Evolutionary conservation across 768 basidiomycete genomes (phyloP).

Genomic region (Mycena latifolia): DNA sequence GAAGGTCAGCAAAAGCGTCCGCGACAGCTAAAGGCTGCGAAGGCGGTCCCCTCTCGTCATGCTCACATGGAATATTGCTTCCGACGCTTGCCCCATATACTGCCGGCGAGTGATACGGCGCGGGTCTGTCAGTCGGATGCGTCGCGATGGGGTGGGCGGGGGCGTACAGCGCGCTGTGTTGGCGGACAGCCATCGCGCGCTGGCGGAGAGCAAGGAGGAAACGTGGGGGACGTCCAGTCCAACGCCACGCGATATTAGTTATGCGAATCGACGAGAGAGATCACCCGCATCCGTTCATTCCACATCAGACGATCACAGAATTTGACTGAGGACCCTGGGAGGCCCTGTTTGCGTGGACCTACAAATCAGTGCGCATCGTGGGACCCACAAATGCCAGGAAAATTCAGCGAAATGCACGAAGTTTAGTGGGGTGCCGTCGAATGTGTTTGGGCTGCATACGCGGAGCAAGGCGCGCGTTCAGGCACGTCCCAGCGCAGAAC

Average conservation of each 20-base stretch:
- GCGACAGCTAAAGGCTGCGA: slow-evolving; percentile 19
- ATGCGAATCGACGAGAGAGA: slow-evolving; percentile 19
- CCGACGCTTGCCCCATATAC: slow-evolving; percentile 23
- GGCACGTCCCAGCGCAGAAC: background rate
- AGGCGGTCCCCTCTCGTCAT: too few relatives aligned
- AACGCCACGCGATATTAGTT: slow-evolving; percentile 25
- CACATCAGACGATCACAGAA: too few relatives aligned
- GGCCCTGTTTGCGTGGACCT: too few relatives aligned
- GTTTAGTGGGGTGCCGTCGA: too few relatives aligned
- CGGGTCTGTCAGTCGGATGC: background rate
- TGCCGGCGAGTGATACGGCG: slow-evolving; percentile 7
- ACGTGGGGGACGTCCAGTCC: slow-evolving; percentile 10
- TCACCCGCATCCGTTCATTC: too few relatives aligned
- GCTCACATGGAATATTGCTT: slow-evolving; percentile 23
- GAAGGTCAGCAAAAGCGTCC: slow-evolving; percentile 30
- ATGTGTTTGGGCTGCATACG: too few relatives aligned
- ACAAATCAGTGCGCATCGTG: background rate
- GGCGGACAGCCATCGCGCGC: slow-evolving; percentile 21
- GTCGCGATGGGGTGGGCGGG: background rate
- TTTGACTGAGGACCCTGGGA: too few relatives aligned
- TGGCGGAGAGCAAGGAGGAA: background rate
- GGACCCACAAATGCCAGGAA: background rate
- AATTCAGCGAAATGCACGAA: too few relatives aligned
- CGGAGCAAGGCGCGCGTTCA: too few relatives aligned
- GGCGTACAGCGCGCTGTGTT: slow-evolving; percentile 13